A percentile compares a stretch with the other conserved stretches of the same genome.
Evolutionary conservation across 225 moss, liverwort and hornwort genomes (phyloP).

Genomic region (Ulota crispa): DNA sequence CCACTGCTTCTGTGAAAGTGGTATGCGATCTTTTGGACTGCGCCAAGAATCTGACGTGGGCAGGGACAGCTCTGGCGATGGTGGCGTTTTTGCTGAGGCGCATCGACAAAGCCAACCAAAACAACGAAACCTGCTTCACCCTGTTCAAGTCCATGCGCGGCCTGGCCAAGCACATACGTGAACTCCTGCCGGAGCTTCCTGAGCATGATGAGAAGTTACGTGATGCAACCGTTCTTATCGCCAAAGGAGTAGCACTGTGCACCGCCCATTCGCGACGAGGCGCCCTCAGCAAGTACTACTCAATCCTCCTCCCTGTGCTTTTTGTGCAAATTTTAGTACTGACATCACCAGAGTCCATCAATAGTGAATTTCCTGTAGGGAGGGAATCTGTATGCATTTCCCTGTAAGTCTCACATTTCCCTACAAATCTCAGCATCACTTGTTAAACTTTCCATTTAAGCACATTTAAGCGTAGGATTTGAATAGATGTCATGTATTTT

Average conservation of each 20-base stretch:
- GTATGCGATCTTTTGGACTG: conserved; percentile 45
- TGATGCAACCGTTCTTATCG: conserved; percentile 52
- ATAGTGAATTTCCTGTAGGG: too few species aligned
- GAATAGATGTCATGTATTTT: too few species aligned
- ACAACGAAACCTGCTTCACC: conserved; percentile 33
- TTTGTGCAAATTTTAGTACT: background rate
- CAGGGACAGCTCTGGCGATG: conserved; percentile 66
- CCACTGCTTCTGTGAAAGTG: conserved; percentile 32
- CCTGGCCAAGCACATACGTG: conserved; percentile 59
- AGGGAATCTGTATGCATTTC: too few species aligned
- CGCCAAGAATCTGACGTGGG: conserved; percentile 64
- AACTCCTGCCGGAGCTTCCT: conserved; percentile 49
- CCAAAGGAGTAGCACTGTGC: conserved; percentile 55
- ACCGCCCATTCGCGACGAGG: conserved; percentile 38
- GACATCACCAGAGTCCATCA: background rate
- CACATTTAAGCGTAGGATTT: too few species aligned
- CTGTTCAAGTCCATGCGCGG: conserved; percentile 54
- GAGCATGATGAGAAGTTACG: conserved; percentile 51
- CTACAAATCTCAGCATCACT: too few species aligned
- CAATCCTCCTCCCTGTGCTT: background rate
- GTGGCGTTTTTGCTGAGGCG: conserved; percentile 55
- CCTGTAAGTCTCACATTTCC: too few species aligned
- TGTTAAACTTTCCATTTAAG: too few species aligned
- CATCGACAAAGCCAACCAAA: conserved; percentile 43
- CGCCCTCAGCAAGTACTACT: conserved; percentile 43